Evolutionary conservation across 2,329 filamentous ascomycete genomes (phyloP).

Genomic region (Gaeumannomyces sp.): DNA sequence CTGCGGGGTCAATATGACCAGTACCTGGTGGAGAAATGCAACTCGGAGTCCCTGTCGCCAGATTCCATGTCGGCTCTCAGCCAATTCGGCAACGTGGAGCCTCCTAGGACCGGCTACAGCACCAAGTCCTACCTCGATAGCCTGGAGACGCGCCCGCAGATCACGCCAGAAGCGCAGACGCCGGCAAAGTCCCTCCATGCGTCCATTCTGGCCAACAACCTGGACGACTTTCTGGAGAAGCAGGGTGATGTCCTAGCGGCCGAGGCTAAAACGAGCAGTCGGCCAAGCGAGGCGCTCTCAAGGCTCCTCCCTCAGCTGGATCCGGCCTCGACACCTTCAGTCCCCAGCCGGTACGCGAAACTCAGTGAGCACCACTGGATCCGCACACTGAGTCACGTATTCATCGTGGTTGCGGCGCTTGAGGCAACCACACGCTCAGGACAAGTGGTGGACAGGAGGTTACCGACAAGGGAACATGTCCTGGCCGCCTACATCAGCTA

Average conservation of each 20-base stretch:
- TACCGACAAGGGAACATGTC: conserved; percentile 61
- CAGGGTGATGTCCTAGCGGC: conserved; percentile 49
- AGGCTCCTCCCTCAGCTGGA: conserved; percentile 5
- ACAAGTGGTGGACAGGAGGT: conserved; percentile 16
- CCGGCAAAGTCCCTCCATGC: conserved; percentile 73
- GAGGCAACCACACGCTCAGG: conserved; percentile 26
- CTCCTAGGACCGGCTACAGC: conserved; percentile 1
- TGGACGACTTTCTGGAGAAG: conserved; percentile 51
- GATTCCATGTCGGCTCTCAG: neutral
- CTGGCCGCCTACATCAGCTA: conserved; percentile 77
- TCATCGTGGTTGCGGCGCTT: conserved; percentile 60
- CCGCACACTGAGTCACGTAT: conserved; percentile 62
- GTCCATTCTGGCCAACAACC: conserved; percentile 61
- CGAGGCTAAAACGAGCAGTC: conserved; percentile 24
- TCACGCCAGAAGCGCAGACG: conserved; percentile 42
- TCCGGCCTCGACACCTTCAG: neutral
- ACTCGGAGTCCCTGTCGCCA: conserved; percentile 11
- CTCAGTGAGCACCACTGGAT: conserved; percentile 57
- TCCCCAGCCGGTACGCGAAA: conserved; percentile 40
- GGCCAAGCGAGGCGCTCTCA: conserved; percentile 2
- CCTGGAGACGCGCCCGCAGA: neutral
- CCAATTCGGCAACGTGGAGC: conserved; percentile 3
- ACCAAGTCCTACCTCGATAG: conserved; percentile 7
- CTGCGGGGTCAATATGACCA: conserved; percentile 20
- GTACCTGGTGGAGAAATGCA: conserved; percentile 17